phyloP scores from a whole-genome alignment of 768 basidiomycete genomes.

The Tricholoma flavovirens region DNA sequence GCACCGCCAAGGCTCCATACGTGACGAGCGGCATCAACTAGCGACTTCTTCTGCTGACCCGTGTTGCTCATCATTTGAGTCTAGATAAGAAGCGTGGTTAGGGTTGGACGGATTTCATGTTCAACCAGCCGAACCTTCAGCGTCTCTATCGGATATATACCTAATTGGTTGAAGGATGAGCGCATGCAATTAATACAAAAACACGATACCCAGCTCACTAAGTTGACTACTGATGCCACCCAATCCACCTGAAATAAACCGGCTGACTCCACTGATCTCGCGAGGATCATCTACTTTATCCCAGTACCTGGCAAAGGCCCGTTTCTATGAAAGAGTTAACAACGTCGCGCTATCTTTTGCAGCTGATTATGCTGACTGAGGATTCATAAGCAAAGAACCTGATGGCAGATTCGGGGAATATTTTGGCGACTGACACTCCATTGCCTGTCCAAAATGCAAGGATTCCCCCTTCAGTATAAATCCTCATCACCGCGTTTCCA shows the following conservation, averaged over 20 bases:
- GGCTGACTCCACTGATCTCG: slow-evolving; percentile 85
- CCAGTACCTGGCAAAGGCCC: slow-evolving; percentile 85
- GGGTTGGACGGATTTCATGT: slow-evolving; percentile 1
- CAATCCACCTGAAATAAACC: slow-evolving; percentile 93
- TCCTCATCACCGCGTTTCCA: slow-evolving; percentile 63
- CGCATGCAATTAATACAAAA: slow-evolving; percentile 6
- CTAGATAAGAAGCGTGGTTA: slow-evolving; percentile 24
- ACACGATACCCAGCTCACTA: slow-evolving; percentile 41
- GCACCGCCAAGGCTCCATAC: slow-evolving; percentile 78
- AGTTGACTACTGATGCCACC: slow-evolving; percentile 94
- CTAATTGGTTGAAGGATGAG: slow-evolving; percentile 34
- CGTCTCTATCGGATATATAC: slow-evolving; percentile 96
- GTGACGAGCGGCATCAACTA: slow-evolving; percentile 58
- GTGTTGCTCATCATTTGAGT: slow-evolving; percentile 97
- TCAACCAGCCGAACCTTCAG: slow-evolving; percentile 56
- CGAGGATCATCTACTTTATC: slow-evolving; percentile 86
- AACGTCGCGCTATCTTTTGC: background rate
- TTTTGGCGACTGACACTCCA: slow-evolving; percentile 88
- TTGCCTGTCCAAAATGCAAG: slow-evolving; percentile 98
- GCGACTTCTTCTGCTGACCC: slow-evolving; percentile 48
- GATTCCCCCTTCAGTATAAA: slow-evolving; percentile 87
- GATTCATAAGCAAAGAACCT: slow-evolving; percentile 97
- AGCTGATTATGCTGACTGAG: slow-evolving; percentile 50
- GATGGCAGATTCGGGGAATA: slow-evolving; percentile 97
- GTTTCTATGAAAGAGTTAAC: slow-evolving; percentile 57